These are phyloP conservation scores for Dendrobium catenatum DNA, from an alignment of 106 monocot genomes.

Conservation along the genomic window DNA sequence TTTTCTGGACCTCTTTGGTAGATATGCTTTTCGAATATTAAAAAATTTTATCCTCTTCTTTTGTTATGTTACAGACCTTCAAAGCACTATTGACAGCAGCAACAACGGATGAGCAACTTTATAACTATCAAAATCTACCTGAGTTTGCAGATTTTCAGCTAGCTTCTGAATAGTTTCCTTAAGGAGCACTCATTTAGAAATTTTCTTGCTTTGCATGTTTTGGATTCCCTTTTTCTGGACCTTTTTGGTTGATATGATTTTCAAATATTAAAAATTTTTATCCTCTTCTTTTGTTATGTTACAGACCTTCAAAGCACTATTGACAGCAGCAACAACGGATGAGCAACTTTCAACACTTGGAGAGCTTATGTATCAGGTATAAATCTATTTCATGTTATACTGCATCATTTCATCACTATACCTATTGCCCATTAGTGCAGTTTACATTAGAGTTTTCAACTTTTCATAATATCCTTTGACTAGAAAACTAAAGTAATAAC, in stretches of 20 bases:
- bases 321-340: conserved; percentile 67
- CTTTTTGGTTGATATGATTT: not conserved
- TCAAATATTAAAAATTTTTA: not conserved
- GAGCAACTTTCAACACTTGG: conserved; percentile 86
- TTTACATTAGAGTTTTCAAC: too few species aligned
- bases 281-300: conserved; percentile 4
- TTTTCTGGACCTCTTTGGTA: not conserved
- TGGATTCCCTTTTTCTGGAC: not conserved
- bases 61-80: conserved; percentile 53
- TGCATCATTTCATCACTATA: too few species aligned
- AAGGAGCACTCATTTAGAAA: not conserved
- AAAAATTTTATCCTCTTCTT: not conserved
- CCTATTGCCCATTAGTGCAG: too few species aligned
- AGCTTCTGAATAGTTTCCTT: not conserved
- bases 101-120: too few species aligned
- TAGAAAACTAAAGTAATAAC: too few species aligned
- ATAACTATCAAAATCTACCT: too few species aligned
- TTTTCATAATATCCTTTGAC: too few species aligned
- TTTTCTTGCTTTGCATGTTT: not conserved
- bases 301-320: conserved; percentile 79
- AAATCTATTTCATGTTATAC: not conserved
- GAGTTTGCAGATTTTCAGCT: not conserved
- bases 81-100: conserved; percentile 76
- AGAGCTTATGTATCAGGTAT: conserved; percentile 95
- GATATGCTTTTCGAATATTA: not conserved